Evolutionary conservation across 1,284 basidiomycete genomes (phyloP).

Genomic region (Mrakiaceae sp.): DNA sequence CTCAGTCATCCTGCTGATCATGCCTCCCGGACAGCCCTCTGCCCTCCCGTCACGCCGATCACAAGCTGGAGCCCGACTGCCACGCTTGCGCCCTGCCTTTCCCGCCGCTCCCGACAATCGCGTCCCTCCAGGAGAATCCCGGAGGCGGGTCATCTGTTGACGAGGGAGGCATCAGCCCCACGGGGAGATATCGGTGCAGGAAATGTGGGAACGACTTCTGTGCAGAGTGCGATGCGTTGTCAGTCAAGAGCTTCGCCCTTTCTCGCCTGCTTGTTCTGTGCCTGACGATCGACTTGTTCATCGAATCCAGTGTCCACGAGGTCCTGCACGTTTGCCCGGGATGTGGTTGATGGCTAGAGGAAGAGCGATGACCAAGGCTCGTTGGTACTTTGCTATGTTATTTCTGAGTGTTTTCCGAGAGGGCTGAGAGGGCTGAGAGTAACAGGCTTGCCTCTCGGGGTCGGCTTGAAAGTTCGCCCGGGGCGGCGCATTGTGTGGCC

Average conservation of each 20-base stretch:
- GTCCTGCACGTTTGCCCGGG: constrained; percentile 59
- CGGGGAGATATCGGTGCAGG: constrained; percentile 59
- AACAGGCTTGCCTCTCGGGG: too few species aligned
- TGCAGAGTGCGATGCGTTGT: constrained; percentile 59
- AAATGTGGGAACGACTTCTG: constrained; percentile 45
- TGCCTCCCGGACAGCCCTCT: background rate
- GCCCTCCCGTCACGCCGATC: constrained; percentile 7
- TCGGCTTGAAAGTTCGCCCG: too few species aligned
- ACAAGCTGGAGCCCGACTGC: constrained; percentile 38
- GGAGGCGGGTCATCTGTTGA: constrained; percentile 28
- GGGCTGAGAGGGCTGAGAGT: too few species aligned
- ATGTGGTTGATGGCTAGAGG: constrained; percentile 21
- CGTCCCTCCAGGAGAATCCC: constrained; percentile 25
- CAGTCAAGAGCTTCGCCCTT: constrained; percentile 3
- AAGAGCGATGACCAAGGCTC: too few species aligned
- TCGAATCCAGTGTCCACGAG: constrained; percentile 43
- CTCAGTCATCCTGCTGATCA: too few species aligned
- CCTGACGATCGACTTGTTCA: background rate
- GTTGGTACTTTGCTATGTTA: too few species aligned
- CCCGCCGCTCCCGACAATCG: constrained; percentile 30
- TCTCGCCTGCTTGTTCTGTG: too few species aligned
- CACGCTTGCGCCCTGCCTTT: constrained; percentile 63
- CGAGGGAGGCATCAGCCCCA: constrained; percentile 57
- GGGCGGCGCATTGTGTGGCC: too few species aligned
- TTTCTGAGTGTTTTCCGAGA: too few species aligned